These are phyloP conservation scores for Rhizopogon roseolus DNA, from an alignment of 768 basidiomycete genomes.

Conservation along the genomic window DNA sequence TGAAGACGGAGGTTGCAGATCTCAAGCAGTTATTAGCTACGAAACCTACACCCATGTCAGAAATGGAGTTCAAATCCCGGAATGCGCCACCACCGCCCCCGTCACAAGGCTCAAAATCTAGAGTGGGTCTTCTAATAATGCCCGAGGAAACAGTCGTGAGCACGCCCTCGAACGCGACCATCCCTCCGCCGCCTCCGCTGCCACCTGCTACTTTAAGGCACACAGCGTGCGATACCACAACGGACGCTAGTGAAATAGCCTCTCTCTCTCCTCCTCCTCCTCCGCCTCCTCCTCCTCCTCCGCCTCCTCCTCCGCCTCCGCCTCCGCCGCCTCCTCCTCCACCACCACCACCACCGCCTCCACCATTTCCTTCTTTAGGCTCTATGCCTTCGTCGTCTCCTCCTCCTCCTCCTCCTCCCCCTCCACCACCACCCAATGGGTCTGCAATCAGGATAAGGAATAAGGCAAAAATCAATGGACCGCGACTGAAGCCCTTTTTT, in stretches of 20 bases:
- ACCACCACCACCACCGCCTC: constrained; percentile 34
- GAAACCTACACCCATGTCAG: constrained; percentile 48
- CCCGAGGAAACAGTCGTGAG: not conserved
- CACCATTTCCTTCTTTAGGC: too few species aligned
- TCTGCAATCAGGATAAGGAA: constrained; percentile 27
- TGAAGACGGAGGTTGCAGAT: constrained; percentile 45
- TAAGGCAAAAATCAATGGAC: constrained; percentile 33
- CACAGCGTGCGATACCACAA: constrained; percentile 9
- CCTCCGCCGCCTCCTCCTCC: constrained; percentile 17
- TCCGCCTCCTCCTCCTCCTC: constrained; percentile 22
- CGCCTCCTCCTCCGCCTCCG: constrained; percentile 23
- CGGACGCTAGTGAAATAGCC: constrained; percentile 1
- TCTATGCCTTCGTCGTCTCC: too few species aligned
- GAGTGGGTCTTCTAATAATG: not conserved
- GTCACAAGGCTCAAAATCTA: constrained; percentile 16
- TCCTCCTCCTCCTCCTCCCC: constrained; percentile 29
- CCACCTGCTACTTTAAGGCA: constrained; percentile 2
- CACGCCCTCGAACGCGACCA: not conserved
- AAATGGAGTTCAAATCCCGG: constrained; percentile 68
- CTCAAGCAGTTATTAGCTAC: constrained; percentile 47
- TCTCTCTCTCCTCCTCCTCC: constrained; percentile 27
- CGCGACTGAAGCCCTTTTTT: constrained; percentile 82
- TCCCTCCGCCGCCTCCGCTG: not conserved
- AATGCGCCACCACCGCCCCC: constrained; percentile 65
- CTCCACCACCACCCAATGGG: constrained; percentile 14